These are phyloP conservation scores for Daldinia vernicosa DNA, from an alignment of 495 filamentous ascomycete species.

Conservation along the genomic window DNA sequence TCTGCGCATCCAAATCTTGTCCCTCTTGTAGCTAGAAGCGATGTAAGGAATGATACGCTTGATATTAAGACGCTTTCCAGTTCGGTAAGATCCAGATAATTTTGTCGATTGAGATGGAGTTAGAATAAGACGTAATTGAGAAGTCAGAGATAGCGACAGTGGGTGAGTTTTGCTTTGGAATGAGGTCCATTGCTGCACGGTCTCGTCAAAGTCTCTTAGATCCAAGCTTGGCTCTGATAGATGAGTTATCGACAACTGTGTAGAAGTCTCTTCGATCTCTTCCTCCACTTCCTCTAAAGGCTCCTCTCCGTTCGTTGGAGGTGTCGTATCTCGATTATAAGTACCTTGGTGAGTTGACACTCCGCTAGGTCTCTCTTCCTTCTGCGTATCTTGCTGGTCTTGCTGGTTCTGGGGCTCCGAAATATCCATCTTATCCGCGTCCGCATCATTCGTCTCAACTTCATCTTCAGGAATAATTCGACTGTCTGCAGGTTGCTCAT, in stretches of 20 bases:
- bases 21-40: constrained; percentile 93
- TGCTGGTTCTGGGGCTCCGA: constrained; percentile 46
- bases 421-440: constrained; percentile 54
- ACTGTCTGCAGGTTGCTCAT: constrained; percentile 58
- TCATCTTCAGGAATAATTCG: constrained; percentile 57
- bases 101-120: constrained; percentile 95
- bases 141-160: constrained; percentile 86
- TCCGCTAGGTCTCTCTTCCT: constrained; percentile 52
- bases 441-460: constrained; percentile 59
- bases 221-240: constrained; percentile 58
- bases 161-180: constrained; percentile 85
- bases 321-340: constrained; percentile 46
- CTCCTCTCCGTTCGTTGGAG: constrained; percentile 25
- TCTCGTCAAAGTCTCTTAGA: constrained; percentile 62
- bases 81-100: constrained; percentile 95
- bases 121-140: constrained; percentile 94
- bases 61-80: constrained; percentile 97
- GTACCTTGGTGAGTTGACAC: constrained; percentile 61
- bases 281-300: constrained; percentile 57
- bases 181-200: constrained; percentile 81
- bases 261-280: constrained; percentile 75
- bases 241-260: constrained; percentile 76
- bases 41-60: constrained; percentile 99
- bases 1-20: constrained; percentile 99
- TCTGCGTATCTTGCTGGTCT: constrained; percentile 53